Evolutionary conservation across 208 protist species (phyloP), one percentile per base, ranked within the genome.

Genomic region (Wallacemonas sp.): DNA sequence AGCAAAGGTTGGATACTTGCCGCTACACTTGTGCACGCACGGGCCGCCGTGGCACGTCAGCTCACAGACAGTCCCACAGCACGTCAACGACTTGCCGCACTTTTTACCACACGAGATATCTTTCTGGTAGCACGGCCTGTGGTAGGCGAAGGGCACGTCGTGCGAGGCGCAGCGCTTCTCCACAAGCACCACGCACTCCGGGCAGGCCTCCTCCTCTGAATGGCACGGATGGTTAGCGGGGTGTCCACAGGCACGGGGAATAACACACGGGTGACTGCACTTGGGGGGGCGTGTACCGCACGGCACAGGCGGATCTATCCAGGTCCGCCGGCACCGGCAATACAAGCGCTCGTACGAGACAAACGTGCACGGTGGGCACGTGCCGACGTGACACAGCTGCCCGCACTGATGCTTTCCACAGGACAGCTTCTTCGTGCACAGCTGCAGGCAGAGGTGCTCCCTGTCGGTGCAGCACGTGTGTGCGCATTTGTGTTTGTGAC

Each of bases 251-350:
- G 78, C 65, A 12, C 93, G 84, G 2, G 82, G 82, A 15, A 93
- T 67, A 24, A 59, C 70, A 70, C 94, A 98, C 2, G 81, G 81
- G 55, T 93, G 68, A 30, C 61, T 80, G 68, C 94, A 98, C 44
- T 41, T 44, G 12, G 94, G 94, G n/a, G 83, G 84, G 59, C 65
- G 74, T 30, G 91, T 96, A 21, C 90, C 90, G 60, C 94, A 98
- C 49, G 89, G 89, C 34, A 98, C 84, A 24, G 94, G 94, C 44
- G 94, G 91, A 22, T 91, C 82, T 21, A 96, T 61, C 72, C 86
- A 90, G 0, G 90, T 91, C 11, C 75, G 70, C 26, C 86, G 77
- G 70, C 94, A 98, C 26, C 82, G 71, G 77, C 94, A 98, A 63
- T 85, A 91, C 38, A 97, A 75, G 2, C 85, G 81, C 53, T 95